Evolutionary conservation across 2,329 filamentous ascomycete genomes (phyloP).

Genomic region (Paraphoma sp.): DNA sequence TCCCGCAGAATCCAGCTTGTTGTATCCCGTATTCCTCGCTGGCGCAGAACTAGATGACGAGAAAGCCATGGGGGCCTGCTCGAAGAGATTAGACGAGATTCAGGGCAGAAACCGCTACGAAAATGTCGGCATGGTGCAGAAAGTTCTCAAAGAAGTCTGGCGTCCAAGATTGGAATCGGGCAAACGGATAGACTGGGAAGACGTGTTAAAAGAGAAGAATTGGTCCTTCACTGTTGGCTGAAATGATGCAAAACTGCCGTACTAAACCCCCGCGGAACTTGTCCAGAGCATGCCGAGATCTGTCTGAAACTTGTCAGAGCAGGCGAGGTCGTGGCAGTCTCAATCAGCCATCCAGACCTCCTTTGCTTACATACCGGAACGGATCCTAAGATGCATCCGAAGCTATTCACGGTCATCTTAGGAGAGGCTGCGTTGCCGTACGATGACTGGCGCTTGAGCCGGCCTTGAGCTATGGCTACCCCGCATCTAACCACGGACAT

Average conservation of each 20-base stretch:
- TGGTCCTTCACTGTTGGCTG: slow-evolving; percentile 45
- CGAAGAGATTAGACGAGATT: slow-evolving; percentile 37
- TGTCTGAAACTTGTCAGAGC: too few relatives aligned
- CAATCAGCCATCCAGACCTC: too few relatives aligned
- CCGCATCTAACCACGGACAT: not conserved
- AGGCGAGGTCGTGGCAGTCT: too few relatives aligned
- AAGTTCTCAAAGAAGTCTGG: slow-evolving; percentile 46
- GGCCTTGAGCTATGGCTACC: not conserved
- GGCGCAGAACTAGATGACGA: slow-evolving; percentile 42
- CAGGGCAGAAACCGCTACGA: slow-evolving; percentile 44
- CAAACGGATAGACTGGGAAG: slow-evolving; percentile 42
- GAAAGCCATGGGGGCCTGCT: slow-evolving; percentile 36
- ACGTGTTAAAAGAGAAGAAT: slow-evolving; percentile 42
- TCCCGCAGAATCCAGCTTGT: slow-evolving; percentile 41
- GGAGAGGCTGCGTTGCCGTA: too few relatives aligned
- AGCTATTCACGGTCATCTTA: too few relatives aligned
- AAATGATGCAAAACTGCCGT: slow-evolving; percentile 2
- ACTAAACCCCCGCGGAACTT: too few relatives aligned
- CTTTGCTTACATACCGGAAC: too few relatives aligned
- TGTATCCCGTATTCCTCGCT: slow-evolving; percentile 46
- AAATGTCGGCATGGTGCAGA: slow-evolving; percentile 42
- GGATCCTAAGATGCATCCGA: too few relatives aligned
- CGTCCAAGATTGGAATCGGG: slow-evolving; percentile 36
- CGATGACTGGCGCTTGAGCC: too few relatives aligned
- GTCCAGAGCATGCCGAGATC: too few relatives aligned